Evolutionary conservation across 176 grass and related monocot species (phyloP).

Genomic region (Oryza coarctata): DNA sequence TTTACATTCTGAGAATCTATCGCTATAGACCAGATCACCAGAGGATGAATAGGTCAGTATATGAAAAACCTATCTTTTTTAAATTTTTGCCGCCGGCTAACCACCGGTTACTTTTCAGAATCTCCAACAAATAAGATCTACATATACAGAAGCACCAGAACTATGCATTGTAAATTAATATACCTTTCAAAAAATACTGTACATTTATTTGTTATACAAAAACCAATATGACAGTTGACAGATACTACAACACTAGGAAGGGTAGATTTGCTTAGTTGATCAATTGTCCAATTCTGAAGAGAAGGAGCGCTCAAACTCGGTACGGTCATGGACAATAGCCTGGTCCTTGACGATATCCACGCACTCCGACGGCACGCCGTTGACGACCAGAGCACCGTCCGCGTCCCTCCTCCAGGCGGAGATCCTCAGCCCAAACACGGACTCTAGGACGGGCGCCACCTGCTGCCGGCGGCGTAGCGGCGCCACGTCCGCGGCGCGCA

Average conservation of each 20-base stretch:
- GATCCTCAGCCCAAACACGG: slow-evolving; percentile 69
- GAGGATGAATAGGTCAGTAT: too few relatives aligned
- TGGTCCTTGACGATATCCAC: slow-evolving; percentile 58
- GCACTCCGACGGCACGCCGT: slow-evolving; percentile 71
- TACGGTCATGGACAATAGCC: slow-evolving; percentile 58
- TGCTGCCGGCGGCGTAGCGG: slow-evolving; percentile 1
- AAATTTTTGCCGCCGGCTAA: too few relatives aligned
- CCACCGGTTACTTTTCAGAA: too few relatives aligned
- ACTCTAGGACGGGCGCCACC: slow-evolving; percentile 34
- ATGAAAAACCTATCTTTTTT: too few relatives aligned
- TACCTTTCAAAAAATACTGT: too few relatives aligned
- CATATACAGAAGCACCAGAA: background rate
- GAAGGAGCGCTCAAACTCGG: slow-evolving; percentile 78
- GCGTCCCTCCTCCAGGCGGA: slow-evolving; percentile 52
- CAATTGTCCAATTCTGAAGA: slow-evolving; percentile 28
- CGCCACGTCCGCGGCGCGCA: slow-evolving; percentile 38
- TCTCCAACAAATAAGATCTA: too few relatives aligned
- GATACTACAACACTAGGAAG: background rate
- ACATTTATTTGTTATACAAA: background rate
- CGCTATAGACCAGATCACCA: too few relatives aligned
- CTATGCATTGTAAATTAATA: background rate
- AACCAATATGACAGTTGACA: too few relatives aligned
- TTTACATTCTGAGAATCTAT: too few relatives aligned
- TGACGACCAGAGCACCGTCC: slow-evolving; percentile 60
- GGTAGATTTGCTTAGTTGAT: background rate